Base-by-base conservation (phyloP, 2,329 filamentous ascomycete species). In the Amylocarpus encephaloides region DNA sequence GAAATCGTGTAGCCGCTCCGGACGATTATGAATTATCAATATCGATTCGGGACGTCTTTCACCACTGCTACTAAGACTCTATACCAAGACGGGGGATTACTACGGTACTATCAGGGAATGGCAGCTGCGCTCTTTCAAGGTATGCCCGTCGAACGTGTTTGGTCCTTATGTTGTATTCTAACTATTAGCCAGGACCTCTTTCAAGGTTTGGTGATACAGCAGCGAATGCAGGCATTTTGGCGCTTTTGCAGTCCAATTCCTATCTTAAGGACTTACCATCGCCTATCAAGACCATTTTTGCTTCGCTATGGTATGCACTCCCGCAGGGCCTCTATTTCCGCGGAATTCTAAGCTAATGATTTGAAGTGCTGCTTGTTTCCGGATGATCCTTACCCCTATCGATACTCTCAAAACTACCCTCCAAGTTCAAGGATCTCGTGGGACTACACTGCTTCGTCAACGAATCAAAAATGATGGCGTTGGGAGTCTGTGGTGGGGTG, bases 11-110 rank as follows among this genome's bases (percentile, higher is more conserved):
- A 75, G 72, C 73, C 73, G 3, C 61, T 75, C 3, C 68, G 73
- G 5, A 75, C 73, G 0, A 72, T 75, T 11, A 75, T 75, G 73
- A 75, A 75, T 59, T 75, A 75, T 40, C 73, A 75, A 52, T 75
- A 75, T 47, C 72, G 73, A 2, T 72, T 70, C 35, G 73, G 73
- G 1, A 68, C 66, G 0, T 65, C 68, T 0, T 74, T 75, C 48
- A 66, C 64, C 2, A 45, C 56, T 1, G 71, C 73, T 0, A 69
- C 67, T 1, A 56, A 61, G 13, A 73, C 68, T 0, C 64, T 75
- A 1, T 72, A 73, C 47, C 55, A 62, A 0, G 68, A 72, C 6
- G 70, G 72, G 2, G 71, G 72, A 0, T 47, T 71, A 33, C 53
- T 68, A 0, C 64, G 73, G 7, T 75, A 74, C 43, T 75, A 75